Base-by-base conservation (phyloP, 176 grass and related monocot species). In the Rhynchospora breviuscula region DNA sequence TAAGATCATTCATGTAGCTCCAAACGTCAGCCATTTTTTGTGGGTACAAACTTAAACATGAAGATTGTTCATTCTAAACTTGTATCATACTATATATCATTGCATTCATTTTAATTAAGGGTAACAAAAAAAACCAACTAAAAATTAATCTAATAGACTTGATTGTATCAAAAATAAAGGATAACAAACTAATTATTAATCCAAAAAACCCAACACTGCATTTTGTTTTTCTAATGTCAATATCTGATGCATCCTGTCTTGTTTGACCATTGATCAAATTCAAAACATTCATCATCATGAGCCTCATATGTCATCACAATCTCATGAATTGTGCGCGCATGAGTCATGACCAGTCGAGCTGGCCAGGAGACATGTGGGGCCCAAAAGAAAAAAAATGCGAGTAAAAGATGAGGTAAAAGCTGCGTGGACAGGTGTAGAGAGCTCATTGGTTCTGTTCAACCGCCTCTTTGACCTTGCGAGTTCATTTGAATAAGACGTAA, bases 271-370 rank as follows among this genome's bases (percentile, higher is more conserved):
- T 21, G 44, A 72, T 21, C 44, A 72, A 40, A 72, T 72, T 48
- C 68, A 72, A 72, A 49, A 72, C 68, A 72, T 72, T 49, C 69
- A 73, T 48, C 22, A 73, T 73, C 26, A 29, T 29, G 69, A 72
- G 26, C 63, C 25, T 33, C 5, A 35, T 15, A 11, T 67, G 11
- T 35, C 26, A 67, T 67, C 64, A 35, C 12, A 23, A 48, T 9
- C 43, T 48, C 44, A 47, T 73, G 7, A 46, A 71, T 21, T 48
- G 35, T 48, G 40, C 26, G 0, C 29, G 68, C 10, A 47, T 48
- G n/a, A n/a, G n/a, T n/a, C n/a, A n/a, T n/a, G 44, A 8, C 21
- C 19, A 73, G 45, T 73, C 12, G 9, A 70, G 6, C 26, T 44
- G 66, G 66, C 69, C 19, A 49, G 68, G 69, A 73, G 43, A 73